Percentiles rank a stretch among this genome's conserved stretches.
Evolutionary conservation across 768 basidiomycete genomes (phyloP).

Genomic region (Boletus fagicola): DNA sequence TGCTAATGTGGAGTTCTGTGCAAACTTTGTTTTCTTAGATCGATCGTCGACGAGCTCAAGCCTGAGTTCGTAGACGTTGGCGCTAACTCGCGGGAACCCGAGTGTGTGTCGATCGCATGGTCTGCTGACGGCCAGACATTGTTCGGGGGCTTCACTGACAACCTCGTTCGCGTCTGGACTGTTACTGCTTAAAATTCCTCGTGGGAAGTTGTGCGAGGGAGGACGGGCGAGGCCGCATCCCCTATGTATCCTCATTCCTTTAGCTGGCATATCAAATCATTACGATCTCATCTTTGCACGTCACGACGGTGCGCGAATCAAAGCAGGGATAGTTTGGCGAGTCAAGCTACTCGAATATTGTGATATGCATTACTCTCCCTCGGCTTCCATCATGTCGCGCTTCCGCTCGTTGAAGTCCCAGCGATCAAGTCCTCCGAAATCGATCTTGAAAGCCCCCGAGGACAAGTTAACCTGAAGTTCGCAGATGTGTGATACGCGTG

Average conservation of each 20-base stretch:
- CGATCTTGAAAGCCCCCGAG: conserved; percentile 59
- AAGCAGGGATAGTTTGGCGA: not conserved
- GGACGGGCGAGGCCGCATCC: conserved; percentile 13
- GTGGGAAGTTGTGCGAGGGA: conserved; percentile 20
- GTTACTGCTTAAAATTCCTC: conserved; percentile 51
- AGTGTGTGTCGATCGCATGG: conserved; percentile 98
- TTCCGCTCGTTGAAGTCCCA: conserved; percentile 65
- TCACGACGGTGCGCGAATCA: not conserved
- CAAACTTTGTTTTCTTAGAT: conserved; percentile 44
- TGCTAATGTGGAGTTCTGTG: not conserved
- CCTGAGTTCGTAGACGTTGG: conserved; percentile 84
- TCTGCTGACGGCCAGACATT: conserved; percentile 97
- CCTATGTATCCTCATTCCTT: conserved; percentile 26
- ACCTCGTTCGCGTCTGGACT: conserved; percentile 90
- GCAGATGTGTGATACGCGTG: conserved; percentile 62
- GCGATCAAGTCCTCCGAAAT: conserved; percentile 73
- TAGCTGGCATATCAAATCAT: conserved; percentile 25
- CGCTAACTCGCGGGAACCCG: conserved; percentile 72
- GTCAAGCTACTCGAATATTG: not conserved
- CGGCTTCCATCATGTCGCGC: conserved; percentile 63
- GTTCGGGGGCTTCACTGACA: conserved; percentile 96
- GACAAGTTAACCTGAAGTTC: conserved; percentile 72
- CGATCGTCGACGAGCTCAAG: conserved; percentile 98
- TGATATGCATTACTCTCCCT: conserved; percentile 5
- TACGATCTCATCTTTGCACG: conserved; percentile 11